These are phyloP conservation scores for Domatiomyces globalis DNA, from an alignment of 2,329 filamentous ascomycete species.

Conservation along the genomic window DNA sequence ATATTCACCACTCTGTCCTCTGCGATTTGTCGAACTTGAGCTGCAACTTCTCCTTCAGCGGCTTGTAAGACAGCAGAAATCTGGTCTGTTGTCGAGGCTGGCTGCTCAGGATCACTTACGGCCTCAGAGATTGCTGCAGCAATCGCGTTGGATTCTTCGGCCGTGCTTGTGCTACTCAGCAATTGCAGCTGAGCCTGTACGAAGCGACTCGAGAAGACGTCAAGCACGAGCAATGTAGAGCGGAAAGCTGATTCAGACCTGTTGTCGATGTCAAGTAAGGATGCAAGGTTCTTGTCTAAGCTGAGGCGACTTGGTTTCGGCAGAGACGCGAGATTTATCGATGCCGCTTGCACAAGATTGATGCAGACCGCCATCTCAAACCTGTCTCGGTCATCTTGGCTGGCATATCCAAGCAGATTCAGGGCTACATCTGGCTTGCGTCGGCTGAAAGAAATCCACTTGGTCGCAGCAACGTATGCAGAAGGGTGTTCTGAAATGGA, in stretches of 20 bases:
- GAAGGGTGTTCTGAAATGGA: neutral
- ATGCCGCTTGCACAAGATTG: slow-evolving; percentile 4
- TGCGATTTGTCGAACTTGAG: slow-evolving; percentile 28
- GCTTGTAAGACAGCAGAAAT: slow-evolving; percentile 5
- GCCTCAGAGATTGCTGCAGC: neutral
- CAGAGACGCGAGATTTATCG: neutral
- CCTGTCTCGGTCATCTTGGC: neutral
- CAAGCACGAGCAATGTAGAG: slow-evolving; percentile 21
- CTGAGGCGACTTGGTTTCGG: neutral
- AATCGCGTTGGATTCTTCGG: neutral
- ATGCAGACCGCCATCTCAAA: neutral
- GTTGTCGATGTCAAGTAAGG: slow-evolving; percentile 3
- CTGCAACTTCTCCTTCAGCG: slow-evolving; percentile 9
- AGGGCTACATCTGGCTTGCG: neutral
- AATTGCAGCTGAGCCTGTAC: slow-evolving; percentile 4
- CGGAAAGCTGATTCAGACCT: slow-evolving; percentile 20
- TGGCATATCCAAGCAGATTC: neutral
- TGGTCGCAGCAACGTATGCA: neutral
- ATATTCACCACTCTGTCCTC: slow-evolving; percentile 27
- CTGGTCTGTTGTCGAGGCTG: neutral
- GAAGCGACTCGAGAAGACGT: slow-evolving; percentile 11
- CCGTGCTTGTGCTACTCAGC: neutral
- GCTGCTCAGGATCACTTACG: neutral
- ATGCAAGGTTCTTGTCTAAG: neutral
- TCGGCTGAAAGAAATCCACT: neutral